Conservation (phyloP, 73 alveolate genomes). For the Diophrys appendiculata region DNA sequence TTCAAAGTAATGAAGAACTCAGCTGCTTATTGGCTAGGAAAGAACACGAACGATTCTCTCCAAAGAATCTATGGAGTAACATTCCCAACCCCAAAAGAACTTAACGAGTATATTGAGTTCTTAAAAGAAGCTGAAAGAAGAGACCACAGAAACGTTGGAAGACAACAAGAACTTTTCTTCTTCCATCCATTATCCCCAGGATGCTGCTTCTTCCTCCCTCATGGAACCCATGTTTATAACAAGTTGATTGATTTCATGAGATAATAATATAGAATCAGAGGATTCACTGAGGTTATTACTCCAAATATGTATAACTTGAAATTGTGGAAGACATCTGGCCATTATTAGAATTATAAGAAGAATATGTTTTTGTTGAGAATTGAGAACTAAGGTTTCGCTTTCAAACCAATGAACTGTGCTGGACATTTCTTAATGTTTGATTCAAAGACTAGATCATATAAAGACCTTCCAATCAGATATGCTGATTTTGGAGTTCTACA, state of each 20-base stretch:
- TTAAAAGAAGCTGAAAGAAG: constrained; percentile 98
- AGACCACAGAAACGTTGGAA: constrained; percentile 99
- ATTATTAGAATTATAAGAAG: constrained; percentile 98
- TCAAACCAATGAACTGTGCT: constrained; percentile 99
- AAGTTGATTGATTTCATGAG: constrained; percentile 94
- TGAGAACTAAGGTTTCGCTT: constrained; percentile 97
- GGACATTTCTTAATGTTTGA: constrained; percentile 98
- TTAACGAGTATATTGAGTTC: constrained; percentile 92
- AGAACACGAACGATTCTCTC: constrained; percentile 95
- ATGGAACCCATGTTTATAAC: constrained; percentile 96
- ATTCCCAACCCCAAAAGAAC: constrained; percentile 95
- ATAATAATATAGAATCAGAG: constrained; percentile 94
- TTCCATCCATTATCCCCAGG: constrained; percentile 98
- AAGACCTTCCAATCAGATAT: constrained; percentile 98
- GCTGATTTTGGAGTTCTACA: constrained; percentile 99
- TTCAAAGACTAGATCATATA: constrained; percentile 89
- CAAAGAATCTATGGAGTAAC: constrained; percentile 99
- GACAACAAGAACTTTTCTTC: constrained; percentile 93
- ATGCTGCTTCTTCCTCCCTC: constrained; percentile 96
- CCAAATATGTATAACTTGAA: constrained; percentile 97
- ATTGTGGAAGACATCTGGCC: constrained; percentile 99
- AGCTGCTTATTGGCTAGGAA: constrained; percentile 99
- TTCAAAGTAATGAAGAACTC: constrained; percentile 97
- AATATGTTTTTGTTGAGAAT: constrained; percentile 96
- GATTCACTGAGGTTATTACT: constrained; percentile 96